Evolutionary conservation across 495 filamentous ascomycete species (phyloP), one percentile per base, ranked within the genome.

Genomic region (Aspergillus carlsbadensis): DNA sequence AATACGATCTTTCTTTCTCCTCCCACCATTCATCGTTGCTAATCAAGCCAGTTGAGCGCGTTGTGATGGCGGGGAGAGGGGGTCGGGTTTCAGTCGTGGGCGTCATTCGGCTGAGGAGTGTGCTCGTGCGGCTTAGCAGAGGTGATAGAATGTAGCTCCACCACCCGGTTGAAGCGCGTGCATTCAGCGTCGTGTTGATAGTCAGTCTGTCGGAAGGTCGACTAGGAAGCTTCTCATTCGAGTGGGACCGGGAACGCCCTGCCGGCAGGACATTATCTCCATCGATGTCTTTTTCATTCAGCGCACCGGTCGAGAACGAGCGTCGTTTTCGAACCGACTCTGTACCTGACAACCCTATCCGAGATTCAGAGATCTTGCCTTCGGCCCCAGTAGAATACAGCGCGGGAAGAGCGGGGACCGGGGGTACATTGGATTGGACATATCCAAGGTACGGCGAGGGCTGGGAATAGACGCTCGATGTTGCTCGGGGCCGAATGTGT

Each of bases 121-220:
- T 73, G 57, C 70, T 77, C 11, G 76, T 74, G 5, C 73, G 65
- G 17, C 77, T 71, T 37, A 84, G 63, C 52, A 96, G 87, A 0
- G 92, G 92, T 1, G 91, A 91, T 2, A 86, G 86, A 39, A 96
- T 81, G 56, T 87, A 81, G 57, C 89, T 92, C 92, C 92, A 96
- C 92, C 92, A 96, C 10, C 90, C 90, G 34, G 83, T 80, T 4
- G 90, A 91, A 34, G 81, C 74, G 10, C 80, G 78, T 41, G 83
- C 79, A 36, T 80, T 81, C 6, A 71, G 64, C 36, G 81, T 68
- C 10, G 75, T 79, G 40, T 70, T 77, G 43, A 72, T 68, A 57
- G 65, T 78, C 29, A 62, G 42, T 8, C 53, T 37, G 37, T 56
- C 67, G 18, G 59, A 71, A 34, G 49, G 58, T 34, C 57, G 63